Evolutionary conservation across 108 stramenopile species (phyloP), one percentile per base, ranked within the genome.

Genomic region (Asterionellopsis glacialis): DNA sequence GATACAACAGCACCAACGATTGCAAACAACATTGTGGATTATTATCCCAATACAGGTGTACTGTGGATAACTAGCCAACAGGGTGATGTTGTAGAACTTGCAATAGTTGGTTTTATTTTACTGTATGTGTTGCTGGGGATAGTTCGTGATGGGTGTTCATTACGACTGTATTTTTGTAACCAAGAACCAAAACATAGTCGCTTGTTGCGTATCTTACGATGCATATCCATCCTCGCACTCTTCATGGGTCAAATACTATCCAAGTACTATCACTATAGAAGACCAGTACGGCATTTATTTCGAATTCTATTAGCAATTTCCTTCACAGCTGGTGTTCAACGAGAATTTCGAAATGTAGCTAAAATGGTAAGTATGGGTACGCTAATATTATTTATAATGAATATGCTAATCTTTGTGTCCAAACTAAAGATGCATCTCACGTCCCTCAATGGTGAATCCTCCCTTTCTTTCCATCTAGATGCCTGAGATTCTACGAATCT

Each of bases 21-120:
- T 9, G 64, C 57, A 28, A 9, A 45, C 0, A 68, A 59, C 7
- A 40, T 54, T 54, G 71, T 69, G 11, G 42, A 75, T 19, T 69
- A 76, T 12, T 90, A 90, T 60, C 89, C 89, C 13, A 90, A 80
- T 50, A 60, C 73, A 11, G 28, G 52, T 21, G 38, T 65, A 18
- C 75, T 84, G 61, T 50, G 55, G 39, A 48, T 90, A 1, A 81
- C 81, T 11, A 43, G 64, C 18, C 13, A 47, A 18, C 72, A 84
- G 54, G 68, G 81, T 0, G 43, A 58, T 12, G 1, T 16, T 38
- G 28, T 81, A 6, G 85, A 90, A 57, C 45, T 69, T 15, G 25
- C 21, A 24, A 82, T 72, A 44, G 28, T 85, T 14, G 38, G n/a
- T 10, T 51, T 83, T 10, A 59, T 79, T 47, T 41, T 52, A 19